These are phyloP conservation scores for Starmerella bombicola DNA, from an alignment of 805 yeast genomes.

Conservation along the genomic window DNA sequence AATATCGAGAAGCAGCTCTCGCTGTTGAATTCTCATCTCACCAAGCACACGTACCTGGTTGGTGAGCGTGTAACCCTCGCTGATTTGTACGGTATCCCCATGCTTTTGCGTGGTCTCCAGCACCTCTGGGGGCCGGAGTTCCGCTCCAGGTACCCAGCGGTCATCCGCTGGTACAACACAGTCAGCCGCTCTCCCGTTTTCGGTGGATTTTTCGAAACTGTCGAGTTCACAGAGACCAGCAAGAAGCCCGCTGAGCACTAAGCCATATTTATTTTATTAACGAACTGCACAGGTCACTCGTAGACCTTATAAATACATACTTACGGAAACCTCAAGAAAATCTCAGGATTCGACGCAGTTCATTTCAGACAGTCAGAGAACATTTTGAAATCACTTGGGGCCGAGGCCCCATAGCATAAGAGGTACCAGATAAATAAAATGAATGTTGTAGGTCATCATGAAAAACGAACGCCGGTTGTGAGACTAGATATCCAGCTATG, in stretches of 20 bases:
- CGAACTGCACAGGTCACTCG: too few species aligned
- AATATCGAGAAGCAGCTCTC: constrained; percentile 25
- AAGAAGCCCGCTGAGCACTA: constrained; percentile 7
- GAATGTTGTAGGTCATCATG: constrained; percentile 21
- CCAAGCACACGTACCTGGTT: constrained; percentile 52
- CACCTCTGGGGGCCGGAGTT: constrained; percentile 50
- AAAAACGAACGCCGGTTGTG: too few species aligned
- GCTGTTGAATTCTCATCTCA: constrained; percentile 36
- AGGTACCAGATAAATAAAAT: constrained; percentile 23
- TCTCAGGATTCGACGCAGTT: background rate
- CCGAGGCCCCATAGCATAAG: constrained; percentile 22
- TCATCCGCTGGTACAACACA: constrained; percentile 62
- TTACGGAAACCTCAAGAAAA: background rate
- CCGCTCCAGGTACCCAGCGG: constrained; percentile 50
- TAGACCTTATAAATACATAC: background rate
- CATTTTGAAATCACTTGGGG: constrained; percentile 23
- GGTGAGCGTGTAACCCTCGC: constrained; percentile 58
- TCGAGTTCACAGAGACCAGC: constrained; percentile 53
- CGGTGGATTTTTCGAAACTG: constrained; percentile 38
- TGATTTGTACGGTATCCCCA: constrained; percentile 45
- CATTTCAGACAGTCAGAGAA: constrained; percentile 21
- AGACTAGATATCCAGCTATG: too few species aligned
- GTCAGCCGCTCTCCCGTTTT: constrained; percentile 37
- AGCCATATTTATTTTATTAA: too few species aligned
- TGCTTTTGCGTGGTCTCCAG: constrained; percentile 44